These are phyloP conservation scores for Ustilago hordei DNA, from an alignment of 1,284 basidiomycete genomes.

Conservation along the genomic window DNA sequence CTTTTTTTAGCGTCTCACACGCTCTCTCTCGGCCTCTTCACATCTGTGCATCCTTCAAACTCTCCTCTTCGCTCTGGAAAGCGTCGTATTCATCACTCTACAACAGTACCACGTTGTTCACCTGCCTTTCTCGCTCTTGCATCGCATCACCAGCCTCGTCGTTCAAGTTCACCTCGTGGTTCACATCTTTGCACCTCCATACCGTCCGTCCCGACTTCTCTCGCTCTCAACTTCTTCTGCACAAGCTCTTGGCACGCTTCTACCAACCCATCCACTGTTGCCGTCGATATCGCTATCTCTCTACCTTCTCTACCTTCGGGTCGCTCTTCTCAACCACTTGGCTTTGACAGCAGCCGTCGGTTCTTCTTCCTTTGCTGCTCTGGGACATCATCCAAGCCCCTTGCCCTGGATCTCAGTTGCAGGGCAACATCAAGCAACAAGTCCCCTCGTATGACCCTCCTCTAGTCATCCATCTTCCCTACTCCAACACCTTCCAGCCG, in stretches of 20 bases:
- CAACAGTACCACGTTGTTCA: conserved; percentile 3
- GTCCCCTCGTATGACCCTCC: background rate
- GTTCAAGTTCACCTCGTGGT: conserved; percentile 2
- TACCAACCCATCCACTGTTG: background rate
- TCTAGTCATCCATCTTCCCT: background rate
- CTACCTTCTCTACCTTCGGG: background rate
- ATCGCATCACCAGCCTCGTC: background rate
- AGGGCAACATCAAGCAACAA: background rate
- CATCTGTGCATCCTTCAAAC: background rate
- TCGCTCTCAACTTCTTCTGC: background rate
- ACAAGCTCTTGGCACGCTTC: background rate
- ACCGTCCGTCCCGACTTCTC: background rate
- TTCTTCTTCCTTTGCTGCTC: background rate
- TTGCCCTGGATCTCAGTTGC: conserved; percentile 1
- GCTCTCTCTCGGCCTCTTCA: background rate
- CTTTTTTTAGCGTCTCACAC: background rate
- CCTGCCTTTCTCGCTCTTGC: conserved; percentile 5
- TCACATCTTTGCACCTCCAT: background rate
- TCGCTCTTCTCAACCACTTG: background rate
- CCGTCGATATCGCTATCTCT: background rate
- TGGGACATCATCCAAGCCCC: background rate
- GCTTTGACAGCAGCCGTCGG: background rate
- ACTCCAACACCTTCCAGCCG: background rate
- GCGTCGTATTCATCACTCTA: background rate
- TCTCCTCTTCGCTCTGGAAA: conserved; percentile 2